These are phyloP conservation scores for Solanum megistacrolobum DNA, from an alignment of 257 asterid species.

Conservation along the genomic window DNA sequence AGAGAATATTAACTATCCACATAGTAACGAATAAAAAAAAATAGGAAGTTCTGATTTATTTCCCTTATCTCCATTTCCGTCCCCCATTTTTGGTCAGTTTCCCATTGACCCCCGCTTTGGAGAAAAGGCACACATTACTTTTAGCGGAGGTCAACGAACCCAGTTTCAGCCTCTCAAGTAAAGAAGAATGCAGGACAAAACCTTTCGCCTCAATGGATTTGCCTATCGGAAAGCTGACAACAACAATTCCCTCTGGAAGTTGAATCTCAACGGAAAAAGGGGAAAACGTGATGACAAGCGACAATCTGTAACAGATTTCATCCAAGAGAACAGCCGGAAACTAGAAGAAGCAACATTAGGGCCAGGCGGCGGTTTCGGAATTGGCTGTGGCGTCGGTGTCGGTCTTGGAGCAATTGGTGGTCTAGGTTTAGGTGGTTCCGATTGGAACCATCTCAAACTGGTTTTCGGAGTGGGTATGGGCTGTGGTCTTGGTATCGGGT, in stretches of 20 bases:
- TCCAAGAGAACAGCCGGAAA: slow-evolving; percentile 30
- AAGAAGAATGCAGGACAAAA: slow-evolving; percentile 21
- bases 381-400: slow-evolving; percentile 74
- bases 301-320: slow-evolving; percentile 34
- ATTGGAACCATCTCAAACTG: slow-evolving; percentile 43
- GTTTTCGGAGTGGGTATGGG: slow-evolving; percentile 75
- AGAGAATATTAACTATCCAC: no score
- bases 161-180: background rate
- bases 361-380: slow-evolving; percentile 73
- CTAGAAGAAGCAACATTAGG: slow-evolving; percentile 41
- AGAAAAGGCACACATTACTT: background rate
- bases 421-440: slow-evolving; percentile 42
- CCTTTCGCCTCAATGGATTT: slow-evolving; percentile 14
- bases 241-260: slow-evolving; percentile 35
- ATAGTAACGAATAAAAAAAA: no score
- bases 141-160: background rate
- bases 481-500: slow-evolving; percentile 71
- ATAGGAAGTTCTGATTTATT: background rate
- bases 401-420: slow-evolving; percentile 70
- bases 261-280: slow-evolving; percentile 27
- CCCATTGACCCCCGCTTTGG: background rate
- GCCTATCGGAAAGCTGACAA: slow-evolving; percentile 16
- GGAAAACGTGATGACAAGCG: slow-evolving; percentile 5
- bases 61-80: background rate
- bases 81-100: background rate